Evolutionary conservation across 345 rosid species (phyloP), one percentile per base, ranked within the genome.

Genomic region (Linum trigynum): DNA sequence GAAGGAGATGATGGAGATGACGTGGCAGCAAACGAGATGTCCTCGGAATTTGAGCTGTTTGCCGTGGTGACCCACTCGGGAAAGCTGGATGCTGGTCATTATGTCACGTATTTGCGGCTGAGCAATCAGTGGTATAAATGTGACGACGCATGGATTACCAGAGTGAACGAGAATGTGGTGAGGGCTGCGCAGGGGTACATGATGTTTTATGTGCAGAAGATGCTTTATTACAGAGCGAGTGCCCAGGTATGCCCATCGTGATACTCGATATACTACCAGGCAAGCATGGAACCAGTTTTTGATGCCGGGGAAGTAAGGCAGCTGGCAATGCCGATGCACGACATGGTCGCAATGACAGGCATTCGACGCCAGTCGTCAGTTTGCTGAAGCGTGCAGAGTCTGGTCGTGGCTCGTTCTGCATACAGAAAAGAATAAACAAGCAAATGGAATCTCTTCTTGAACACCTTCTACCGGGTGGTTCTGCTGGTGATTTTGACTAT

Each of bases 121-220:
- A 73, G 82, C 68, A 81, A 85, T 65, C 77, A 80, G 75, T 92
- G 98, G 98, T 92, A 92, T 77, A 87, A 64, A 82, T 92, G 97
- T 65, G 98, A 92, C 39, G 98, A 92, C 66, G 85, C 97, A 15
- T 92, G 98, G 98, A 76, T 89, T 74, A 84, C 74, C 39, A 92
- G 81, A 79, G 98, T 92, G 39, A 90, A 92, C 70, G 98, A 92
- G 70, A 84, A 77, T 48, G 74, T 76, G 38, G 98, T 92, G 61
- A 83, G 97, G 78, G 85, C 87, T 67, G 89, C 95, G 36, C 91
- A 92, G 65, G 87, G 95, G 39, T 92, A 92, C 67, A 89, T 92
- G 98, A 68, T 80, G 72, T 89, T 92, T 71, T 92, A 92, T 73
- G 95, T 81, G 39, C 98, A 87, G 78, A 89, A 92, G 75, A 83